Conservation (phyloP, 2,329 filamentous ascomycete species). For the Calonectria henricotiae region DNA sequence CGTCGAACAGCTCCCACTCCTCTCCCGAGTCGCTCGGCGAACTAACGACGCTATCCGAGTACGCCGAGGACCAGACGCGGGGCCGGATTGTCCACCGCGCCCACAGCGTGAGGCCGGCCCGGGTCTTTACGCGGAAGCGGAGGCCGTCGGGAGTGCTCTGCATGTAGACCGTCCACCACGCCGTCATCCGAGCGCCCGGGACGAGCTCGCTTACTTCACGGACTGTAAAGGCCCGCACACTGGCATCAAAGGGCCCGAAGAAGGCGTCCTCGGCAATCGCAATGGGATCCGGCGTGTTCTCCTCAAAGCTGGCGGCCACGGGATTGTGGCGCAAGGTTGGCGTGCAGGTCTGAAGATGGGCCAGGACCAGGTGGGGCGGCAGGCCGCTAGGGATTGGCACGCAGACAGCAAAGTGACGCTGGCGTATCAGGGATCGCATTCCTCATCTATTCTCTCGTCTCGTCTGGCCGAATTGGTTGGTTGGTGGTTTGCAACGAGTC, state of each 20-base stretch:
- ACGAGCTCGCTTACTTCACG: conserved; percentile 18
- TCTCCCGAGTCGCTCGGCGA: conserved; percentile 9
- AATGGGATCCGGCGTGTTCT: conserved; percentile 52
- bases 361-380: conserved; percentile 56
- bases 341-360: conserved; percentile 58
- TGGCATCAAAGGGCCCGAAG: conserved; percentile 57
- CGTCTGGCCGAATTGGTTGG: conserved; percentile 16
- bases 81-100: conserved; percentile 8
- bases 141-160: conserved; percentile 11
- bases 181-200: conserved; percentile 14
- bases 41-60: conserved; percentile 12
- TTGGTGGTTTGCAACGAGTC: conserved; percentile 7
- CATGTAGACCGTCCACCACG: conserved; percentile 15
- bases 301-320: conserved; percentile 55
- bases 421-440: conserved; percentile 22
- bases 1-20: conserved; percentile 14
- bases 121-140: conserved; percentile 7
- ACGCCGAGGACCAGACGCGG: neutral
- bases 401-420: conserved; percentile 47
- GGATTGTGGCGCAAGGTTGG: conserved; percentile 61
- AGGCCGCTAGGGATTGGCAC: conserved; percentile 60
- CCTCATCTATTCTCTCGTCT: conserved; percentile 15
- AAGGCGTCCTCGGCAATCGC: conserved; percentile 59
- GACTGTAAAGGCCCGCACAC: conserved; percentile 54
- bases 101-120: conserved; percentile 14